phyloP scores from a whole-genome alignment of 163 green algal genomes.

The Scenedesmus sp. region DNA sequence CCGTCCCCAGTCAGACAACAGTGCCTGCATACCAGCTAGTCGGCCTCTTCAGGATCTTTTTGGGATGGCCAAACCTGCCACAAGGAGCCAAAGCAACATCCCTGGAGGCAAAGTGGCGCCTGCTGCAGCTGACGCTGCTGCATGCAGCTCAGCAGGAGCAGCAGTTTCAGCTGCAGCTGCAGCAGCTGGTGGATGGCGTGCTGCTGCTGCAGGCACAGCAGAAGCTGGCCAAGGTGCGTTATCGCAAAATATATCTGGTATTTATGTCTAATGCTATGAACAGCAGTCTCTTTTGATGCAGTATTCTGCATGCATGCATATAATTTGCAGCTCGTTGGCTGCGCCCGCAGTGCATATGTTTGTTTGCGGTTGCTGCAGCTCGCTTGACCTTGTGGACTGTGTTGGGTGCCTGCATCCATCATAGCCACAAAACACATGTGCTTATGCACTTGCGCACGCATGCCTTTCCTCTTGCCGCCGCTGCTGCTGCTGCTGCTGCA shows the following conservation, averaged over 20 bases:
- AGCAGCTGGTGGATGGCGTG: background rate
- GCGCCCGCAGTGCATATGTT: no score
- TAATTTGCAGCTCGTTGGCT: no score
- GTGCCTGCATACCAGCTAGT: conserved; percentile 43
- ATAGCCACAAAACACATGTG: no score
- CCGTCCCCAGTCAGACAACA: conserved; percentile 12
- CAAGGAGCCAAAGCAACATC: background rate
- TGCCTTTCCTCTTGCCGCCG: no score
- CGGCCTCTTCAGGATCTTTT: background rate
- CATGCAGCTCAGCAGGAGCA: conserved; percentile 1
- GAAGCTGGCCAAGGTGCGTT: conserved; percentile 20
- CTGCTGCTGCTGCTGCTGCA: no score
- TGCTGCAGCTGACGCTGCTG: conserved; percentile 28
- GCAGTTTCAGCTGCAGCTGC: background rate
- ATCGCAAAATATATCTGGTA: no score
- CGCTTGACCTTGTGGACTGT: no score
- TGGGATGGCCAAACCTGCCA: conserved; percentile 2
- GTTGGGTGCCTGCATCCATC: no score
- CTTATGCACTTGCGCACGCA: no score
- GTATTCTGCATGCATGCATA: no score
- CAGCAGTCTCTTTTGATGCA: background rate
- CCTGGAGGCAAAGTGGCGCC: conserved; percentile 38
- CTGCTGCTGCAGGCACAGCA: conserved; percentile 10
- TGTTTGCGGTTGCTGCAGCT: no score
- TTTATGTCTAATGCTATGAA: background rate